A percentile compares a stretch with the other conserved stretches of the same genome.
Evolutionary conservation across 139 green algal species (phyloP).

Genomic region (Chlamydomonas sp.): DNA sequence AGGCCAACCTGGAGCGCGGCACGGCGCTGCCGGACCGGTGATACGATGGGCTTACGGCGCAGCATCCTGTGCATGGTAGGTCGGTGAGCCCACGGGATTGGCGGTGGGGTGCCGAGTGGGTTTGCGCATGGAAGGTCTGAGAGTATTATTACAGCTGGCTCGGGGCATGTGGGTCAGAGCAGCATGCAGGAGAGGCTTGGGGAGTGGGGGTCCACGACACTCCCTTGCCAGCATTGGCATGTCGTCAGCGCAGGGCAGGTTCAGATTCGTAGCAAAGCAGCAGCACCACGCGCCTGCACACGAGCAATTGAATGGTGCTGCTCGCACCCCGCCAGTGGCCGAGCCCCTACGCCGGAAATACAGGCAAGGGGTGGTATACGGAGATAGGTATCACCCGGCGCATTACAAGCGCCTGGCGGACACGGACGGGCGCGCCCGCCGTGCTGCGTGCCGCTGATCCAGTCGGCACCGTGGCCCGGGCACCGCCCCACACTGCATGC

Average conservation of each 20-base stretch:
- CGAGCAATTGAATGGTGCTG: neutral
- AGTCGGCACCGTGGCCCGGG: no score
- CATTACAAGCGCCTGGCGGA: neutral
- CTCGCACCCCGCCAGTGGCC: conserved; percentile 32
- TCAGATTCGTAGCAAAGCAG: neutral
- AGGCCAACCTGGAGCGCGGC: conserved; percentile 97
- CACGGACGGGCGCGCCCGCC: no score
- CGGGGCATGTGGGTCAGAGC: neutral
- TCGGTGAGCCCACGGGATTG: neutral
- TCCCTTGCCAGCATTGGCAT: no score
- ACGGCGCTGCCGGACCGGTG: conserved; percentile 94
- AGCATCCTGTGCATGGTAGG: neutral
- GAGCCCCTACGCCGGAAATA: conserved; percentile 37
- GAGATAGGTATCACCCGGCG: conserved; percentile 36
- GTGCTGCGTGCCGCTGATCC: no score
- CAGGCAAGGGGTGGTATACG: conserved; percentile 45
- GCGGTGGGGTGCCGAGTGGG: neutral
- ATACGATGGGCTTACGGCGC: neutral
- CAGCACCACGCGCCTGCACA: neutral
- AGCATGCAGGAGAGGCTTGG: neutral
- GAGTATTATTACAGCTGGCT: neutral
- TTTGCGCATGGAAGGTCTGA: neutral
- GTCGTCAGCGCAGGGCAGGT: neutral
- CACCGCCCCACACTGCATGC: no score
- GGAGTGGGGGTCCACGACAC: no score